Percentiles rank a stretch among this genome's conserved stretches.
phyloP scores from a whole-genome alignment of 768 basidiomycete species.

The Cystobasidium tubakii region DNA sequence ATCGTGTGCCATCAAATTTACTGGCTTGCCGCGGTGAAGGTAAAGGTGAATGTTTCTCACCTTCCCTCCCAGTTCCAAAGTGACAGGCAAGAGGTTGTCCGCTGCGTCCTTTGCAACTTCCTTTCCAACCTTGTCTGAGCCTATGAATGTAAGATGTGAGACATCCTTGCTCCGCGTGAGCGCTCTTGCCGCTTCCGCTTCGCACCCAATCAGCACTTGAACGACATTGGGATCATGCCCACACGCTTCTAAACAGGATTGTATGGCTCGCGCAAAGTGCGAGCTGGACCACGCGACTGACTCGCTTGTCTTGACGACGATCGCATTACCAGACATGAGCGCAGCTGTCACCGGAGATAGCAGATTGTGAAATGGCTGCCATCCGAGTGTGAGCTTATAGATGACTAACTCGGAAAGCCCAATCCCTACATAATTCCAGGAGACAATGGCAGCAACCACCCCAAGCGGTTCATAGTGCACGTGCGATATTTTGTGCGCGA shows the following conservation, averaged over 20 bases:
- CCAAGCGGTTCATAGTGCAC: constrained; percentile 77
- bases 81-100: constrained; percentile 79
- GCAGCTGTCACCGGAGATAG: constrained; percentile 88
- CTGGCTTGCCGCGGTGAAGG: too few relatives aligned
- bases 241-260: constrained; percentile 67
- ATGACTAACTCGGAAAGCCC: background rate
- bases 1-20: background rate
- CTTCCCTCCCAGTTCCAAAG: constrained; percentile 71
- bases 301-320: constrained; percentile 87
- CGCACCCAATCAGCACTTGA: constrained; percentile 55
- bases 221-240: constrained; percentile 79
- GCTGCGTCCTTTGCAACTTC: constrained; percentile 79
- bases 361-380: constrained; percentile 80
- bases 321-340: constrained; percentile 80
- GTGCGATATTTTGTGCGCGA: constrained; percentile 51
- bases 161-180: constrained; percentile 71
- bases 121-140: constrained; percentile 46
- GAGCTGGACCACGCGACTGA: constrained; percentile 78
- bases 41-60: background rate
- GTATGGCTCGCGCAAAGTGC: constrained; percentile 68
- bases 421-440: constrained; percentile 59
- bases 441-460: constrained; percentile 84
- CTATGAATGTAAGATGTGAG: constrained; percentile 80
- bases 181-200: constrained; percentile 56
- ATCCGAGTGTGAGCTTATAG: too few relatives aligned